Evolutionary conservation across 805 yeast species (phyloP).

Genomic region (Starmera caribaea): DNA sequence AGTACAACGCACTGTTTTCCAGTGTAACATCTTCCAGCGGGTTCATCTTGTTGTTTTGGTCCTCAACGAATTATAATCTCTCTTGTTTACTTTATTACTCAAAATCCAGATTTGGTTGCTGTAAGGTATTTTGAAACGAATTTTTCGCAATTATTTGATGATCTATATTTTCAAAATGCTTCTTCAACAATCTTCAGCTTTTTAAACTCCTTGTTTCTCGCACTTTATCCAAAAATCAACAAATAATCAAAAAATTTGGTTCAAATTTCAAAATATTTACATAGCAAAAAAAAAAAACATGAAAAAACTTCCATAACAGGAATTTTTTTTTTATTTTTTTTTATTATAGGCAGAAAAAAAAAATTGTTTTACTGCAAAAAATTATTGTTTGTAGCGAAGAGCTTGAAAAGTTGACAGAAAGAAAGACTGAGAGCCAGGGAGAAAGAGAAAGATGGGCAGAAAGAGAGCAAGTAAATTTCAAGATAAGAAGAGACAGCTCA

Average conservation of each 20-base stretch:
- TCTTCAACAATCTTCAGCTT: too few species aligned
- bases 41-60: too few species aligned
- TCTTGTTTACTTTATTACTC: too few species aligned
- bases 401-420: neutral
- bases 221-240: neutral
- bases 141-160: too few species aligned
- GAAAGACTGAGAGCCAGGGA: too few species aligned
- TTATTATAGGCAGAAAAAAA: neutral
- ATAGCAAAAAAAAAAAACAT: constrained; percentile 1
- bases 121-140: too few species aligned
- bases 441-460: constrained; percentile 22
- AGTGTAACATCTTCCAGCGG: too few species aligned
- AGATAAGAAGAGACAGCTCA: constrained; percentile 21
- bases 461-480: constrained; percentile 26
- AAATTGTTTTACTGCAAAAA: neutral
- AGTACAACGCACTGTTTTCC: too few species aligned
- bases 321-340: neutral
- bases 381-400: too few species aligned
- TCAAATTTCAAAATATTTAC: neutral
- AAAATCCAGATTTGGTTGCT: too few species aligned
- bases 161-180: too few species aligned
- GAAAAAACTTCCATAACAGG: neutral
- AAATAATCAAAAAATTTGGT: neutral
- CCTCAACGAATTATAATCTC: too few species aligned
- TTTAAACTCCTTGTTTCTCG: neutral